Percentiles rank a stretch among this genome's conserved stretches.
These are phyloP conservation scores for Diaporthe sp. DNA, from an alignment of 2,329 filamentous ascomycete species.

Conservation along the genomic window DNA sequence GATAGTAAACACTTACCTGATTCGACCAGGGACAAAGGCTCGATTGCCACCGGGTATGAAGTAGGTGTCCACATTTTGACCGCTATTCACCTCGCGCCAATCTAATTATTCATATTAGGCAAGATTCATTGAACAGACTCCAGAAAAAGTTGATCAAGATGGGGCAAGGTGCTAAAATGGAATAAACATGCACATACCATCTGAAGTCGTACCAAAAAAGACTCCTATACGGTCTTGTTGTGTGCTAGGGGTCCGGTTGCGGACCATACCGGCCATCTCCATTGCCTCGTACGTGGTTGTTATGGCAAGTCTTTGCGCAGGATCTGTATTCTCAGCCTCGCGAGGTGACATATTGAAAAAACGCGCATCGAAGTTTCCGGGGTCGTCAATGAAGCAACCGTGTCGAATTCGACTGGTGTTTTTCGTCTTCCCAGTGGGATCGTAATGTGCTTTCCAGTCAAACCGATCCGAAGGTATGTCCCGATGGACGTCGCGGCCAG, in stretches of 20 bases:
- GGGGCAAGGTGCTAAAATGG: background rate
- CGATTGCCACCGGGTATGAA: slow-evolving; percentile 48
- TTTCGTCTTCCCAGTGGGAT: slow-evolving; percentile 42
- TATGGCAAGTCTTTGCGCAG: slow-evolving; percentile 30
- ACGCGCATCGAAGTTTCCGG: slow-evolving; percentile 35
- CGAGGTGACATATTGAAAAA: slow-evolving; percentile 41
- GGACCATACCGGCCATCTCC: slow-evolving; percentile 61
- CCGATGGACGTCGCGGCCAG: slow-evolving; percentile 47
- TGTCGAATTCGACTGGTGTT: slow-evolving; percentile 76
- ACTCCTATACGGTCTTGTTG: slow-evolving; percentile 68
- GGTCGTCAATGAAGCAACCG: slow-evolving; percentile 31
- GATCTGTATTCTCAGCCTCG: slow-evolving; percentile 39
- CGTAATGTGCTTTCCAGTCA: slow-evolving; percentile 44
- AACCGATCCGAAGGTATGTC: slow-evolving; percentile 2
- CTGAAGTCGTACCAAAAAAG: slow-evolving; percentile 75
- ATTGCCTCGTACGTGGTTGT: slow-evolving; percentile 39
- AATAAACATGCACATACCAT: slow-evolving; percentile 11
- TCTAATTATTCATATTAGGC: slow-evolving; percentile 7
- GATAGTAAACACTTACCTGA: slow-evolving; percentile 42
- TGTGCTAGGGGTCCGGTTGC: slow-evolving; percentile 43
- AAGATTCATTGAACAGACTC: slow-evolving; percentile 43
- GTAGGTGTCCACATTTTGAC: slow-evolving; percentile 46
- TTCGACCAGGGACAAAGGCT: slow-evolving; percentile 51
- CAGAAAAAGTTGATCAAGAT: slow-evolving; percentile 25
- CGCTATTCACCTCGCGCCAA: slow-evolving; percentile 71